These are phyloP conservation scores for Beauveria sp. DNA, from an alignment of 2,329 filamentous ascomycete genomes.

Conservation along the genomic window DNA sequence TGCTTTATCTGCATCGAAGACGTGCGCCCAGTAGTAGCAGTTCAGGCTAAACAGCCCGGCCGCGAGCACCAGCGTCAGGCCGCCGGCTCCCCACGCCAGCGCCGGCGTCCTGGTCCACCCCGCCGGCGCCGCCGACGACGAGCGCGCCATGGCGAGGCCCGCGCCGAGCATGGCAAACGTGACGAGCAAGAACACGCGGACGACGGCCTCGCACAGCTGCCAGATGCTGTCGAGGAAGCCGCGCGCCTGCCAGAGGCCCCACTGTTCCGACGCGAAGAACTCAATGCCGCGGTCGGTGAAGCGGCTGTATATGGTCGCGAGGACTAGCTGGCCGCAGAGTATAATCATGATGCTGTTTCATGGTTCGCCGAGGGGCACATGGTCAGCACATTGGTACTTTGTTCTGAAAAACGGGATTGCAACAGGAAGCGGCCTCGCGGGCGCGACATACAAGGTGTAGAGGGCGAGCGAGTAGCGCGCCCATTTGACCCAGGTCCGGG, in stretches of 20 bases:
- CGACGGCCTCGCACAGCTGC: background rate
- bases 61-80: background rate
- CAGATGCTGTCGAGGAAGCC: slow-evolving; percentile 6
- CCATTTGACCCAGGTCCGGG: slow-evolving; percentile 6
- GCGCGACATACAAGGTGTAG: background rate
- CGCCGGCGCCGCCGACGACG: background rate
- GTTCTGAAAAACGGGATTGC: too few species aligned
- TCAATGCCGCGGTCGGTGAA: slow-evolving; percentile 6
- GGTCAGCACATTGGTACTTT: background rate
- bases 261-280: background rate
- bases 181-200: slow-evolving; percentile 1
- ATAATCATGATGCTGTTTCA: background rate
- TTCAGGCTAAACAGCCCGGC: background rate
- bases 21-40: slow-evolving; percentile 9
- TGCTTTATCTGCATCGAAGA: background rate
- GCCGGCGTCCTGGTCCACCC: background rate
- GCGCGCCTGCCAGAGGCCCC: background rate
- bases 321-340: background rate
- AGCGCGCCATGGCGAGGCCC: slow-evolving; percentile 2
- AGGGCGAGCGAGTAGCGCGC: background rate
- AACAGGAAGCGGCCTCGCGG: background rate
- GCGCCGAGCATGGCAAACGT: background rate
- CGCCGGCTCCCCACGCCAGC: background rate
- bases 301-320: slow-evolving; percentile 6
- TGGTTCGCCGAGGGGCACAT: too few species aligned